phyloP scores from a whole-genome alignment of 371 early-diverging fungal species.

The Rhizopus stolonifer region DNA sequence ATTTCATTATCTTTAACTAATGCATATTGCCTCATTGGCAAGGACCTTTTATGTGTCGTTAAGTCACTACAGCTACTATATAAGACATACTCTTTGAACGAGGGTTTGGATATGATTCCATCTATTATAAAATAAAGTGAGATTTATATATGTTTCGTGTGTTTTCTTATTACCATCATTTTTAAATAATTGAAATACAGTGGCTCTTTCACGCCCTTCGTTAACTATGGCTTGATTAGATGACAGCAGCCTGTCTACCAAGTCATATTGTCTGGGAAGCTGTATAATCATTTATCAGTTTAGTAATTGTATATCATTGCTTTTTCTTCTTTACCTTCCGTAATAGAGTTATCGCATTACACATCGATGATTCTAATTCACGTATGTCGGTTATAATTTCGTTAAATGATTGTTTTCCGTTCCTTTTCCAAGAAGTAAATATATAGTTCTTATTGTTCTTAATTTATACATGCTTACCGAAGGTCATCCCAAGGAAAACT shows the following conservation, averaged over 20 bases:
- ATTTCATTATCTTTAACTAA: conserved; percentile 42
- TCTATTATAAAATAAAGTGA: conserved; percentile 18
- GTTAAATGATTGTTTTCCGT: conserved; percentile 42
- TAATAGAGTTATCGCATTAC: conserved; percentile 63
- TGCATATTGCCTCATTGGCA: conserved; percentile 38
- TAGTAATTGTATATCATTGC: neutral
- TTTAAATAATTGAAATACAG: conserved; percentile 59
- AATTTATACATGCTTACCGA: conserved; percentile 23
- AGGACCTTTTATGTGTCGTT: conserved; percentile 12
- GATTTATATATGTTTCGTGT: neutral
- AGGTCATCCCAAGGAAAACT: conserved; percentile 58
- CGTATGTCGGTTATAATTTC: conserved; percentile 50
- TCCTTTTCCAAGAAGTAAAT: conserved; percentile 2
- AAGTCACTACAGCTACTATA: conserved; percentile 30
- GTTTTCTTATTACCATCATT: conserved; percentile 41
- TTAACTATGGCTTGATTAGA: conserved; percentile 45
- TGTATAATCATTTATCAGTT: too few species aligned
- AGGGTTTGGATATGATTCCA: conserved; percentile 44
- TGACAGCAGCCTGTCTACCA: conserved; percentile 62
- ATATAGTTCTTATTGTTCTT: conserved; percentile 7
- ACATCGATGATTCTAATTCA: conserved; percentile 59
- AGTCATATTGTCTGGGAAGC: conserved; percentile 69
- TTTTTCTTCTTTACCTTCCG: conserved; percentile 48
- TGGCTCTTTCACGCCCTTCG: conserved; percentile 62
- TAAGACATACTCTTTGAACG: conserved; percentile 51